Base-by-base conservation (phyloP, 345 rosid species). In the Aquilaria malaccensis region DNA sequence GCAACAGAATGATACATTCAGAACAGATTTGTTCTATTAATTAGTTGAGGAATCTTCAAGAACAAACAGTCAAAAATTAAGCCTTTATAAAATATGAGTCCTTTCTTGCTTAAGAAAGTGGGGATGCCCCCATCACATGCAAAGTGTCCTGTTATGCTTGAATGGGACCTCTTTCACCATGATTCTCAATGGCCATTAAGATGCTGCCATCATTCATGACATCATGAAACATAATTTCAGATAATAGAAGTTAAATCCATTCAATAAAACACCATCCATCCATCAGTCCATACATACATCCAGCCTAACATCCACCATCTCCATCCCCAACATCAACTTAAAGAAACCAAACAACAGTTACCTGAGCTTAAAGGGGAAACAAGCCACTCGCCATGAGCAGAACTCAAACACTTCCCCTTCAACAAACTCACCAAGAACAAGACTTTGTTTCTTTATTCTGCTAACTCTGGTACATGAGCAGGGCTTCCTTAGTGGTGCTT, bases 401-500 rank as follows among this genome's bases (percentile, higher is more conserved):
- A 64, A 58, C 46, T 64, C 56, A 31, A 30, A 30, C 48, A 32
- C 37, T 41, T 45, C 32, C 61, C 37, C 14, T 61, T 14, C 15
- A 43, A 69, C 49, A 65, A 56, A 62, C 52, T 32, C 13, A 37
- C 14, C 50, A 14, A 48, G 50, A 32, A 71, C 48, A 53, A 37
- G 30, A 60, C 33, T 22, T 52, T 13, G 50, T 59, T 55, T 50
- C 60, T 78, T 61, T 80, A 77, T 80, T 80, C 32, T 62, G 55
- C 65, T 22, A 49, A 31, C 57, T 59, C 45, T 33, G 10, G 6
- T 50, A 11, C 51, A 12, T 33, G 47, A 29, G 13, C 9, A 56
- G 12, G 63, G 61, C 52, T 48, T 72, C 71, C 43, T 72, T 78
- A 85, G 61, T 87, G 94, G 69, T 22, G 83, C 90, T 84, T 93